A percentile compares a stretch with the other conserved stretches of the same genome.
Conservation (phyloP, 2,329 filamentous ascomycete genomes). For the Fusarium sp. region DNA sequence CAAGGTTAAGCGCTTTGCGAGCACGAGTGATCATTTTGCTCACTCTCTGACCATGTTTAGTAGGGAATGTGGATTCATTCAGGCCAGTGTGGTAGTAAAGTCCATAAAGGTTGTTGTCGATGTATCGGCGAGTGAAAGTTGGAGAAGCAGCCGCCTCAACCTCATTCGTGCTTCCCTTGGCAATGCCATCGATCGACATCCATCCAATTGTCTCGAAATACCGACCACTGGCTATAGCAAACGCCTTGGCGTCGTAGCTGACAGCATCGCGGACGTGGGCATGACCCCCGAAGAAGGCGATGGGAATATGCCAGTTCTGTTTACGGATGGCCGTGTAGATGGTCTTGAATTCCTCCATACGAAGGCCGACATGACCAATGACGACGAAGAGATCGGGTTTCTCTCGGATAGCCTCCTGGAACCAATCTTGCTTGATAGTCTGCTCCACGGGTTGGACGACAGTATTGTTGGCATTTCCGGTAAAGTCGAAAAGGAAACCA, state of each 20-base stretch:
- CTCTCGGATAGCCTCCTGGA: constrained; percentile 83
- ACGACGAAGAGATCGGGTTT: constrained; percentile 89
- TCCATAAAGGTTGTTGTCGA: constrained; percentile 92
- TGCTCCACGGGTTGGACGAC: constrained; percentile 82
- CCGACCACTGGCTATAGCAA: constrained; percentile 84
- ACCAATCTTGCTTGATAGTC: constrained; percentile 86
- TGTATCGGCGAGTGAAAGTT: constrained; percentile 81
- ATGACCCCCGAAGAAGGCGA: constrained; percentile 92
- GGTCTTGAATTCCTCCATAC: constrained; percentile 79
- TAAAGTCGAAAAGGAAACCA: constrained; percentile 96
- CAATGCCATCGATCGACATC: constrained; percentile 80
- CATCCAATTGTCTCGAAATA: constrained; percentile 97
- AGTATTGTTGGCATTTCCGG: constrained; percentile 89
- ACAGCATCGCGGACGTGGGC: constrained; percentile 87
- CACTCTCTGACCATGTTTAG: constrained; percentile 76
- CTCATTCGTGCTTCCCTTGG: constrained; percentile 41
- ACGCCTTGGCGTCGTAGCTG: constrained; percentile 79
- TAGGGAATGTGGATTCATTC: constrained; percentile 77
- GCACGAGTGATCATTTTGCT: constrained; percentile 74
- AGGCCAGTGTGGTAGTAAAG: constrained; percentile 82
- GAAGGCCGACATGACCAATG: constrained; percentile 83
- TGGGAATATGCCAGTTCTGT: constrained; percentile 81
- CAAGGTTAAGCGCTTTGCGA: constrained; percentile 75
- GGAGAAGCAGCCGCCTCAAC: constrained; percentile 51
- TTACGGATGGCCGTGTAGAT: constrained; percentile 82